Evolutionary conservation across 2,329 filamentous ascomycete species (phyloP), one percentile per base, ranked within the genome.

Genomic region (Stagonosporopsis cucurbitacearum): DNA sequence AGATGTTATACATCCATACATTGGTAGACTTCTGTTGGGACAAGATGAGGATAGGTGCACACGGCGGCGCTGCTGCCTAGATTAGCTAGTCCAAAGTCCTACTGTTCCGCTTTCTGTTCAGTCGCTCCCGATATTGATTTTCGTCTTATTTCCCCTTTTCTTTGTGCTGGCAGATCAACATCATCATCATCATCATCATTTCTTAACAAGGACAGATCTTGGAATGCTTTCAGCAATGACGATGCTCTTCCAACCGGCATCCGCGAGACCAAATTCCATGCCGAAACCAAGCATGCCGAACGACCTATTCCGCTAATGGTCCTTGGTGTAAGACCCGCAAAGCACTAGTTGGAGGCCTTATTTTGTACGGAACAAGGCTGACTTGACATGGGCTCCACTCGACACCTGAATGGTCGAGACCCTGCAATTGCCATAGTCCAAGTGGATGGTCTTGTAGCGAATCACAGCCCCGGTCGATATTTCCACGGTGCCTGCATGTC

Each of bases 301-400:
- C 26, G 40, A 49, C 45, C 43, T 52, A 45, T 39, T 35, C 54
- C 49, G 20, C 23, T 48, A 52, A 17, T 13, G 60, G 55, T 51
- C 55, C 54, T 53, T 57, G 56, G 54, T 60, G 53, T 69, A 69
- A 69, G 67, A 70, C 64, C 63, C 55, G 32, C 62, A 60, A 64
- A 57, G 58, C 59, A 59, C 54, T 71, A 70, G 68, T 69, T 65
- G 72, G 71, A 55, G 63, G 71, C 72, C 71, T 75, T 39, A 64
- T 54, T 47, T 54, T 61, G n/a, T 48, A 54, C 62, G 37, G 30
- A 46, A 57, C 54, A 70, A 72, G 72, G 71, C 71, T 74, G 71
- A 73, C 60, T 67, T 68, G 58, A 58, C 47, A 41, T 41, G 45
- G 32, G 49, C 19, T 37, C 49, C 49, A 49, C 54, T 33, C 42